A percentile compares a stretch with the other conserved stretches of the same genome.
Evolutionary conservation across 768 basidiomycete species (phyloP).

Genomic region (Dentipellis fragilis): DNA sequence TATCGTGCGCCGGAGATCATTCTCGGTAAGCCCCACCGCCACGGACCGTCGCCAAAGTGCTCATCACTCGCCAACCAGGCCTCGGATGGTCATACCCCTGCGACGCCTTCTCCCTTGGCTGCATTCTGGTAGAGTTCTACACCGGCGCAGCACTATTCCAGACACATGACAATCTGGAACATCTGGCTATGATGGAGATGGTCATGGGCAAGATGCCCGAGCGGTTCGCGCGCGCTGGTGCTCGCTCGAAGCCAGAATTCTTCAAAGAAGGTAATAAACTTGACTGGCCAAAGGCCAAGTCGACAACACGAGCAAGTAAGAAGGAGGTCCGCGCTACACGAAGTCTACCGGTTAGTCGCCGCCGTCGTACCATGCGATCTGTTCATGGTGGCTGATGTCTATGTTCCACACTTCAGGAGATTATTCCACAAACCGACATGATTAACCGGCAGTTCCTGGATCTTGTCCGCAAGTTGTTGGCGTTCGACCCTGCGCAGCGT

Average conservation of each 20-base stretch:
- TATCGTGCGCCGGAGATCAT: conserved; percentile 99
- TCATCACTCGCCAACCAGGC: conserved; percentile 35
- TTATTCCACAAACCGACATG: conserved; percentile 68
- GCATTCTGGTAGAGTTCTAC: conserved; percentile 97
- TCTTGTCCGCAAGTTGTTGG: conserved; percentile 77
- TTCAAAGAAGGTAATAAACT: conserved; percentile 82
- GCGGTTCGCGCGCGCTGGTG: conserved; percentile 65
- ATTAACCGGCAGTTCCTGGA: conserved; percentile 78
- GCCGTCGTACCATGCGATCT: background rate
- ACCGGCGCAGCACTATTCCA: conserved; percentile 98
- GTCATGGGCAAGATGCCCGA: conserved; percentile 98
- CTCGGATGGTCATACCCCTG: conserved; percentile 98
- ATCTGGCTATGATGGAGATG: conserved; percentile 99
- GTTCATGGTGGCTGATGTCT: background rate
- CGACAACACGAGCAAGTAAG: conserved; percentile 80
- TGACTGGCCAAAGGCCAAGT: conserved; percentile 87
- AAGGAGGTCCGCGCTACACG: conserved; percentile 89
- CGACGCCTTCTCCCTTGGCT: conserved; percentile 96
- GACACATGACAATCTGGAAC: conserved; percentile 97
- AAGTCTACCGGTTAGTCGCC: conserved; percentile 51
- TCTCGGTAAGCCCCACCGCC: conserved; percentile 47
- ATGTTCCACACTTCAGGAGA: conserved; percentile 43
- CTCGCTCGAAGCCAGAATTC: conserved; percentile 81
- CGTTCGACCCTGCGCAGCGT: conserved; percentile 83
- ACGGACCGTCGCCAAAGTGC: too few species aligned